Base-by-base conservation (phyloP, 2,329 filamentous ascomycete genomes). In the Knufia fluminis region DNA sequence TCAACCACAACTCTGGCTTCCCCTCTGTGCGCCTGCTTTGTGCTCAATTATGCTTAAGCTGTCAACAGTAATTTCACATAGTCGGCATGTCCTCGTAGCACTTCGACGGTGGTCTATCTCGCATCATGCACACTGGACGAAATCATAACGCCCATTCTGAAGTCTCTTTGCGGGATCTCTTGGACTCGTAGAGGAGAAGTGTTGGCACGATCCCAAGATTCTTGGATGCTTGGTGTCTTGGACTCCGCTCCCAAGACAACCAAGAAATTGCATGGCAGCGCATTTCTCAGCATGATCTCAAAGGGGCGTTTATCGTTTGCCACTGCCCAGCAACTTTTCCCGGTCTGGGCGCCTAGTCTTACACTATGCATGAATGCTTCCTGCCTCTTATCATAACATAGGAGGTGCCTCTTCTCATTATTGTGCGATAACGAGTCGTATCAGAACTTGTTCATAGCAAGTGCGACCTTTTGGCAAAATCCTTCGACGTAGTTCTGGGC, bases 221-320 rank as follows among this genome's bases (percentile, higher is more conserved):
- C 42, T 45, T 45, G 42, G 42, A 17, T 33, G 24, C 42, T 32
- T 46, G 39, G 44, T 46, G 43, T 48, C 52, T 52, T 54, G 50
- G 52, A 48, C 28, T 49, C 43, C 28, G 22, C 49, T 54, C 42
- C 42, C 42, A 45, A 45, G 42, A 45, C 28, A 45, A 10, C 44
- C 44, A 46, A 46, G 44, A 46, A 17, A 22, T 46, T n/a, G 16
- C 3, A n/a, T 23, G 24, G 28, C 42, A 32, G 42, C 42, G 44
- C 20, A 38, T 36, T 46, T 36, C n/a, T 36, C 44, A 46, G 31
- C 31, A 46, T 24, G 33, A 26, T 31, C 7, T 6, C 20, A 16
- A 23, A 19, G 19, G 8, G 42, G 24, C n/a, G 17, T 16, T 17
- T 16, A 20, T 32, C 16, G 12, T 20, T 20, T n/a, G 10, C 16